phyloP scores from a whole-genome alignment of 2,329 filamentous ascomycete species.

The Botrytis pseudocinerea region DNA sequence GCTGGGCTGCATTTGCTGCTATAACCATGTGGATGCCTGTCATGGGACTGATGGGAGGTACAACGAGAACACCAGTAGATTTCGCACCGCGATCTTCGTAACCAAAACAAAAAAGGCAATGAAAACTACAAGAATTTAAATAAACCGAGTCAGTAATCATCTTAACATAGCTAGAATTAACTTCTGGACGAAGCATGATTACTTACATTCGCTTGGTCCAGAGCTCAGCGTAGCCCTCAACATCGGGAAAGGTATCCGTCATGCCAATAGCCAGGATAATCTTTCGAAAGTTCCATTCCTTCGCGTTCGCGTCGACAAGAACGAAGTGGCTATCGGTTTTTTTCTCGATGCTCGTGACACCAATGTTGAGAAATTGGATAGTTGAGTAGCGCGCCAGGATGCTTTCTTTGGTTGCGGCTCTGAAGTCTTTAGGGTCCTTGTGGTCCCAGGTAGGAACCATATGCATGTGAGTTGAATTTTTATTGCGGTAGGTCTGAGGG shows the following conservation, averaged over 20 bases:
- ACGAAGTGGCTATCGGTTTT: constrained; percentile 39
- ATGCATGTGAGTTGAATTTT: constrained; percentile 47
- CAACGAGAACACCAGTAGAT: constrained; percentile 50
- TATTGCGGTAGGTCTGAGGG: constrained; percentile 47
- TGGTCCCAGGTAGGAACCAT: constrained; percentile 44
- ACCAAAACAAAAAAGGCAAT: constrained; percentile 61
- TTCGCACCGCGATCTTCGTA: constrained; percentile 54
- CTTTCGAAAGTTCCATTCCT: constrained; percentile 51
- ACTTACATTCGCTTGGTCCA: constrained; percentile 46
- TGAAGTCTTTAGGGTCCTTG: constrained; percentile 39
- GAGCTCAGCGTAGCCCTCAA: constrained; percentile 55
- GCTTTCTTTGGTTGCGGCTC: constrained; percentile 40
- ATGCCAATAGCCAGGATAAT: constrained; percentile 57
- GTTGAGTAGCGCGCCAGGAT: constrained; percentile 42
- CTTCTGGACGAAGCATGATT: neutral
- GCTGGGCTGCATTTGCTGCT: constrained; percentile 46
- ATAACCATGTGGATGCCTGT: constrained; percentile 43
- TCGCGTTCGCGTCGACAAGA: constrained; percentile 45
- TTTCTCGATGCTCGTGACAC: constrained; percentile 29
- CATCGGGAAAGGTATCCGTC: constrained; percentile 51
- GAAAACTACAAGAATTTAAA: constrained; percentile 44
- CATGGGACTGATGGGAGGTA: constrained; percentile 39
- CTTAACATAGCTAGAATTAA: too few species aligned
- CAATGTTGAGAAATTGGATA: constrained; percentile 39
- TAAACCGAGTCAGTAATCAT: too few species aligned